These are phyloP conservation scores for Venturiaceae sp. DNA, from an alignment of 2,329 filamentous ascomycete species.

Conservation along the genomic window DNA sequence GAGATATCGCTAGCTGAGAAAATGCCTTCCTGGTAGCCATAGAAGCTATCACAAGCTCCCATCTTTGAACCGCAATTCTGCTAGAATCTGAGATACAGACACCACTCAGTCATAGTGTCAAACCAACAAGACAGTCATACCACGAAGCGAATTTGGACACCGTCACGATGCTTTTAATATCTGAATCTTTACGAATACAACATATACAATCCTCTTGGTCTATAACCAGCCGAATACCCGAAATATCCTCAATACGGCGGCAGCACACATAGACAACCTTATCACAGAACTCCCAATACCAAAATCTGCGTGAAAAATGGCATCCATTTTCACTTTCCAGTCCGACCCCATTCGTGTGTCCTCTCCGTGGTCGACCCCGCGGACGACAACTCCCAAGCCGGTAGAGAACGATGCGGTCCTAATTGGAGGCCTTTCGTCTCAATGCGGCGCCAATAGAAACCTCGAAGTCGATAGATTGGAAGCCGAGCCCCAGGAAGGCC, in stretches of 20 bases:
- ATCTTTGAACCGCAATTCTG: not conserved
- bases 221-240: not conserved
- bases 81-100: not conserved
- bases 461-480: constrained; percentile 60
- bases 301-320: constrained; percentile 45
- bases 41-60: not conserved
- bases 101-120: not conserved
- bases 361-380: constrained; percentile 73
- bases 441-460: constrained; percentile 15
- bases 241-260: not conserved
- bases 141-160: not conserved
- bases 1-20: not conserved
- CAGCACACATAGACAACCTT: not conserved
- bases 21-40: not conserved
- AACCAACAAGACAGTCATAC: not conserved
- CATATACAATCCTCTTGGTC: not conserved
- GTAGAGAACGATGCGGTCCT: not conserved
- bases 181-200: not conserved
- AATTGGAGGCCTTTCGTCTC: not conserved
- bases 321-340: constrained; percentile 93
- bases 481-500: constrained; percentile 86
- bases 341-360: constrained; percentile 78
- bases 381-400: constrained; percentile 18
- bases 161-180: constrained; percentile 1
- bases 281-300: not conserved